phyloP scores from a whole-genome alignment of 2,329 filamentous ascomycete species.

The Aspergillus floridensis region DNA sequence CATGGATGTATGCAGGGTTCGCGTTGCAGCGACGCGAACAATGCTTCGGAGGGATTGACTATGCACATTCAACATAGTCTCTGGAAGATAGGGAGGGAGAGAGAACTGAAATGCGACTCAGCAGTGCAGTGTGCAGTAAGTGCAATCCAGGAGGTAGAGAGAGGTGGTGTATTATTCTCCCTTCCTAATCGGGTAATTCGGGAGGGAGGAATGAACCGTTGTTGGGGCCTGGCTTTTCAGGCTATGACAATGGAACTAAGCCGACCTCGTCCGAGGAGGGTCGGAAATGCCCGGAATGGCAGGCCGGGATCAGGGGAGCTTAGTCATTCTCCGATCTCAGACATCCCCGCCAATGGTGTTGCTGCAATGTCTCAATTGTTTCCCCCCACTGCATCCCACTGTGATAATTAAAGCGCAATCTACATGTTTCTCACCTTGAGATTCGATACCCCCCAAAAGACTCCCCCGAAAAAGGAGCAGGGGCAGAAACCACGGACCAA shows the following conservation, averaged over 20 bases:
- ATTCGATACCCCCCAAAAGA: not conserved
- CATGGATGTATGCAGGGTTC: conserved; percentile 6
- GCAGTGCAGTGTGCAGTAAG: not conserved
- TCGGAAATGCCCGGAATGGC: not conserved
- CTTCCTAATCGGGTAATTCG: not conserved
- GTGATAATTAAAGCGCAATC: not conserved
- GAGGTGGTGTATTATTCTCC: no score
- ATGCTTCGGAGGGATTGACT: not conserved
- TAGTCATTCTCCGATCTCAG: not conserved
- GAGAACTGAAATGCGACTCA: not conserved
- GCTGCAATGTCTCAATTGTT: not conserved
- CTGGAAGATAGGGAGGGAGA: not conserved
- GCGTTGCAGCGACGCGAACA: not conserved
- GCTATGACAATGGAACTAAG: not conserved
- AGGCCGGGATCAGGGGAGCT: not conserved
- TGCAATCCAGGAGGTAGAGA: no score
- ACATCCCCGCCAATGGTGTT: not conserved
- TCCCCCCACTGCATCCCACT: not conserved
- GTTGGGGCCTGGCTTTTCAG: not conserved
- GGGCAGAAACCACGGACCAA: not conserved
- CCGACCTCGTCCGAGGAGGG: not conserved
- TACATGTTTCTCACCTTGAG: not conserved
- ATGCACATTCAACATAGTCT: not conserved
- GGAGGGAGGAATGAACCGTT: not conserved
- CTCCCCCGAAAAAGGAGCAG: not conserved